phyloP scores from a whole-genome alignment of 2,329 filamentous ascomycete species.

The Diaporthe vaccinii region DNA sequence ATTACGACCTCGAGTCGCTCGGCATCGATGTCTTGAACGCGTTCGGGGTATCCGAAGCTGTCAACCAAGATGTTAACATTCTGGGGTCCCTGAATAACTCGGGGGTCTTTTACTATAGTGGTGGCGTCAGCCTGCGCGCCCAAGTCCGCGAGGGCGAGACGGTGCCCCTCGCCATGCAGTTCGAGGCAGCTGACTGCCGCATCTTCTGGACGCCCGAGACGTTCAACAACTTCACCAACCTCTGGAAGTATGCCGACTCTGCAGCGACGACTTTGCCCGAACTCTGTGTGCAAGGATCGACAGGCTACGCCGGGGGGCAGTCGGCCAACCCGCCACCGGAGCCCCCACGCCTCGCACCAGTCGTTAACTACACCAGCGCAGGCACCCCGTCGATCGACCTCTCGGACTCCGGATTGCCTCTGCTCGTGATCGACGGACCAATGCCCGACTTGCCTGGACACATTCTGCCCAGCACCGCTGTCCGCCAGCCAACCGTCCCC shows the following conservation, averaged over 20 bases:
- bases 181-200: conserved; percentile 72
- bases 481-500: too few relatives aligned
- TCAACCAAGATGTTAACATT: background rate
- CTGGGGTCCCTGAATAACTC: conserved; percentile 30
- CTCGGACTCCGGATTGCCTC: too few relatives aligned
- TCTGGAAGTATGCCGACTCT: conserved; percentile 58
- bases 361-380: too few relatives aligned
- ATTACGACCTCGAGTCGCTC: conserved; percentile 43
- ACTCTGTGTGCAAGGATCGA: background rate
- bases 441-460: too few relatives aligned
- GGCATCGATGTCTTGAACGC: conserved; percentile 34
- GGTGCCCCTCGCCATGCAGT: conserved; percentile 70
- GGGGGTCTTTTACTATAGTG: conserved; percentile 39
- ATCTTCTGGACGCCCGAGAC: conserved; percentile 70
- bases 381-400: too few relatives aligned
- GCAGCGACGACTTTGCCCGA: background rate
- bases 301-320: background rate
- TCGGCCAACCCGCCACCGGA: background rate
- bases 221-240: conserved; percentile 61
- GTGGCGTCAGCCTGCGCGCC: conserved; percentile 46
- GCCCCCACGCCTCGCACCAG: too few relatives aligned
- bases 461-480: too few relatives aligned
- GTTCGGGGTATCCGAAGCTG: background rate
- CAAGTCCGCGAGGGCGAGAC: conserved; percentile 44
- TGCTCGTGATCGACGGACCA: too few relatives aligned